Evolutionary conservation across 768 basidiomycete genomes (phyloP), one percentile per base, ranked within the genome.

Genomic region (Rhizopogon salebrosus): DNA sequence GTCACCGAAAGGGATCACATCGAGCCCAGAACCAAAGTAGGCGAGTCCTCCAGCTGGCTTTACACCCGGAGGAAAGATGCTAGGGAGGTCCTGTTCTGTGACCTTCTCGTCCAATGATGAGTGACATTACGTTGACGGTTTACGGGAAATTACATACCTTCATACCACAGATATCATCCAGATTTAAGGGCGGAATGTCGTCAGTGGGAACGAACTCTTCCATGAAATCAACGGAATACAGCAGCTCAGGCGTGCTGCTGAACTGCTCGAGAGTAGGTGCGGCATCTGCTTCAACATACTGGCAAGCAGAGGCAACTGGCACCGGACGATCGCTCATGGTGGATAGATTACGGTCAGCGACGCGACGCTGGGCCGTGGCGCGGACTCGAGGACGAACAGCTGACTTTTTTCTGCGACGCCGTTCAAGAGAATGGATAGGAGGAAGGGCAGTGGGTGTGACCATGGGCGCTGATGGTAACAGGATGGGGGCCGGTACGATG

Each of bases 171-270:
- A 24, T 45, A 14, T 36, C 27, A 51, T 68, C 63, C 14, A 74
- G 65, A 37, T 64, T 61, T 35, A 74, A 60, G 49, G 59, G 48
- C 6, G 72, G 72, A 40, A 75, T 75, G 1, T 72, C 66, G 5
- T 62, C 55, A 14, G 66, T 75, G 7, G 66, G 46, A 10, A 75
- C 64, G 35, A 74, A 75, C 6, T 46, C 61, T 8, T 56, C 55
- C 14, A 48, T 16, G 14, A 20, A 20, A 6, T 46, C 48, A 5
- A 22, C 24, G 1, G 58, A 58, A 49, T 57, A 56, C 48, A 53
- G 35, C 7, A 60, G 29, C 36, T 61, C 62, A n/a, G 68, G 59
- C 27, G 66, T 61, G n/a, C 23, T 41, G 14, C n/a, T 35, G 29
- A 34, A 40, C 11, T 34, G 37, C 31, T 26, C 41, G 3, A 54